These are phyloP conservation scores for Coelastrella sp. DNA, from an alignment of 139 green algal species.

Conservation along the genomic window DNA sequence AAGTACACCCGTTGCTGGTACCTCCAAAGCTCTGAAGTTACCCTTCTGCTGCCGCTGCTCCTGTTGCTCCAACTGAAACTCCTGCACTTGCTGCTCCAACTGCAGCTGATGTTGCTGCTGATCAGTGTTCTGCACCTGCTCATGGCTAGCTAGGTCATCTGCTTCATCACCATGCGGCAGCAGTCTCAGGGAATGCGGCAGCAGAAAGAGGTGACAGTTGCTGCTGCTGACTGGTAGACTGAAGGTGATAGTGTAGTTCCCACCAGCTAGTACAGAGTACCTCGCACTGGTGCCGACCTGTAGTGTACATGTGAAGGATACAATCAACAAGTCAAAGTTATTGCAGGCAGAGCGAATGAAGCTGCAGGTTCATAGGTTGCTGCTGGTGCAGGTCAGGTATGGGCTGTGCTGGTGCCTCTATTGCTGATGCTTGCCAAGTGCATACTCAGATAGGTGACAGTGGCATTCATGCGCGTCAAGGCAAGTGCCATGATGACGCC, in stretches of 20 bases:
- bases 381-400: not conserved
- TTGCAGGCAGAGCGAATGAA: no score
- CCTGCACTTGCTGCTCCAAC: not conserved
- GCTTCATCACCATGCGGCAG: not conserved
- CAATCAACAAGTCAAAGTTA: no score
- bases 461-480: no score
- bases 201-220: not conserved
- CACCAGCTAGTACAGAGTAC: not conserved
- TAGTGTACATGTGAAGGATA: no score
- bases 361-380: no score
- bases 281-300: not conserved
- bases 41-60: not conserved
- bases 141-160: not conserved
- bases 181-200: not conserved
- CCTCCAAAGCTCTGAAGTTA: not conserved
- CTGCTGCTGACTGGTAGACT: slow-evolving; percentile 3
- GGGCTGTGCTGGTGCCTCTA: not conserved
- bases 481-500: no score
- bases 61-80: not conserved
- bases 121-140: not conserved
- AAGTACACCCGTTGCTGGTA: not conserved
- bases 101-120: not conserved
- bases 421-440: not conserved
- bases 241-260: slow-evolving; percentile 26
- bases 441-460: not conserved